Conservation (phyloP, 768 basidiomycete genomes). For the Podaxis sp. region DNA sequence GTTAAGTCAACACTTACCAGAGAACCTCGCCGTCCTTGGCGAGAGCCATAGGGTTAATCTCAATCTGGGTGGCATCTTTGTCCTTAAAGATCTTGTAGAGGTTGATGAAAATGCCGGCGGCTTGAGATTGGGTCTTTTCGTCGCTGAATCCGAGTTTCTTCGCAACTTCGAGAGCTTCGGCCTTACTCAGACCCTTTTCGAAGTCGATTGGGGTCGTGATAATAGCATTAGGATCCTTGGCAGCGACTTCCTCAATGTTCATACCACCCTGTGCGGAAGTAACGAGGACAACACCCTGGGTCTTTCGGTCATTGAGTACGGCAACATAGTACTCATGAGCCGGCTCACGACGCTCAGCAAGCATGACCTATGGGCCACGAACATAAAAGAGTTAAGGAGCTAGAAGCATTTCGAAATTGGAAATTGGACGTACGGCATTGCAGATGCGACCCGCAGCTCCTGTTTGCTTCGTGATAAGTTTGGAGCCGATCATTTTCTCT, state of each 20-base stretch:
- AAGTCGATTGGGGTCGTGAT: conserved; percentile 93
- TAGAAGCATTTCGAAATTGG: background rate
- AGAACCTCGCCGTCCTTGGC: conserved; percentile 89
- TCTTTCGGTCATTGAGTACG: conserved; percentile 89
- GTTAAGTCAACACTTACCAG: conserved; percentile 58
- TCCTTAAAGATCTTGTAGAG: conserved; percentile 98
- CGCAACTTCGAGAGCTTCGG: conserved; percentile 76
- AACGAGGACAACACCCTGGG: conserved; percentile 89
- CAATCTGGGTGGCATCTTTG: conserved; percentile 98
- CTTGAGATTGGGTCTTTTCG: conserved; percentile 70
- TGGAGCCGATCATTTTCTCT: conserved; percentile 89
- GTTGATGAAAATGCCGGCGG: conserved; percentile 91
- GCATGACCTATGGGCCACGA: conserved; percentile 73
- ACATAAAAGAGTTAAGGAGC: background rate
- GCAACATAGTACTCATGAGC: conserved; percentile 98
- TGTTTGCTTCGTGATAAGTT: conserved; percentile 98
- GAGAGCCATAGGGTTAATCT: conserved; percentile 98
- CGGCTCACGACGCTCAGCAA: conserved; percentile 92
- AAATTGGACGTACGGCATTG: conserved; percentile 71
- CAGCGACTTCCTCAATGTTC: conserved; percentile 99
- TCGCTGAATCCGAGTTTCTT: conserved; percentile 86
- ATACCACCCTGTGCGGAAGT: conserved; percentile 95
- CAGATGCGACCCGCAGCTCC: conserved; percentile 90
- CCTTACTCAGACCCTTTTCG: conserved; percentile 73
- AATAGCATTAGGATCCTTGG: conserved; percentile 91